These are phyloP conservation scores for Halenospora varia DNA, from an alignment of 495 filamentous ascomycete genomes.

Conservation along the genomic window DNA sequence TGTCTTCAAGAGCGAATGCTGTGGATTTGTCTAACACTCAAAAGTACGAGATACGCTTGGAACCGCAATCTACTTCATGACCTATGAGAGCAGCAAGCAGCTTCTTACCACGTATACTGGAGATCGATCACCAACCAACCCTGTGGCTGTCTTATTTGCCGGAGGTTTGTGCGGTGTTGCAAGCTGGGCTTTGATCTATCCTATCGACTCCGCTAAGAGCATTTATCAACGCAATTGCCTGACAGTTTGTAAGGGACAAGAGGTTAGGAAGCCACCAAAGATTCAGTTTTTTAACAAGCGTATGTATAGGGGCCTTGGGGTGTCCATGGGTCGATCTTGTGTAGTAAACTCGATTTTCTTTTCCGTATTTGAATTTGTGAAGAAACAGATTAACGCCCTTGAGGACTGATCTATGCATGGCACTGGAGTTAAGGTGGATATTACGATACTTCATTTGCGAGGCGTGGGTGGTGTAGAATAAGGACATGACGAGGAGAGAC, in stretches of 20 bases:
- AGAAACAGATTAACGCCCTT: conserved; percentile 47
- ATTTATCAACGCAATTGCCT: conserved; percentile 79
- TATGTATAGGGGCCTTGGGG: conserved; percentile 74
- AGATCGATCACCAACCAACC: conserved; percentile 61
- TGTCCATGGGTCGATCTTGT: conserved; percentile 74
- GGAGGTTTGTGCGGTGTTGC: conserved; percentile 77
- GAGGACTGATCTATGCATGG: conserved; percentile 18
- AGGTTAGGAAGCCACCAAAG: conserved; percentile 51
- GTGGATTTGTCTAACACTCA: conserved; percentile 7
- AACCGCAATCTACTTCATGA: conserved; percentile 85
- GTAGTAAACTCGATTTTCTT: conserved; percentile 76
- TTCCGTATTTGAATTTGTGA: conserved; percentile 70
- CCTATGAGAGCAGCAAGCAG: conserved; percentile 89
- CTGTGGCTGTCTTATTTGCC: conserved; percentile 66
- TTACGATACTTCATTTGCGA: not conserved
- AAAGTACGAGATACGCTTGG: conserved; percentile 81
- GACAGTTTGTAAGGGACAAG: conserved; percentile 57
- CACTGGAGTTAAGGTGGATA: not conserved
- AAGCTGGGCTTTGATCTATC: conserved; percentile 79
- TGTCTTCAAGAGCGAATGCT: conserved; percentile 30
- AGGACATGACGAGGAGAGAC: not conserved
- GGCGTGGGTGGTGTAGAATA: not conserved
- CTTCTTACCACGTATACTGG: conserved; percentile 70
- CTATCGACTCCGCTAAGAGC: conserved; percentile 79
- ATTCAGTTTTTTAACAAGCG: conserved; percentile 68